Evolutionary conservation across 129 eudicot genomes (phyloP), one percentile per base, ranked within the genome.

Genomic region (Chrysanthemum makinoi): DNA sequence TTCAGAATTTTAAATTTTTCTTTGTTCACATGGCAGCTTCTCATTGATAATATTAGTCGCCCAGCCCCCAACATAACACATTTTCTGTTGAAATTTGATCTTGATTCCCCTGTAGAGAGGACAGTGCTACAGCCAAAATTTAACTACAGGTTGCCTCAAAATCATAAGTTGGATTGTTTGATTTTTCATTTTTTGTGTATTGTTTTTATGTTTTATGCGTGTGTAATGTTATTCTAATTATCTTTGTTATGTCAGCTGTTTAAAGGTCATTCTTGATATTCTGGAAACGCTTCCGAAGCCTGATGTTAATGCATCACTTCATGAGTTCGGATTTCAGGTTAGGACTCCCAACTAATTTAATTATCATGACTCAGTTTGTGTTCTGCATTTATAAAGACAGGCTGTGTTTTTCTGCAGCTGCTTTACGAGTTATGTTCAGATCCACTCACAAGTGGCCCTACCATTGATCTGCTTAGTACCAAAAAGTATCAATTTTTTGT

Each of bases 291-390:
- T 90, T 53, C 83, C 79, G 55, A 90, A 88, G 77, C 97, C 99
- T 66, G 99, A 88, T 44, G 77, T 80, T 68, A 90, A 95, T 86
- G 83, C 86, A 10, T 69, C 86, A 84, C 96, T 95, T 75, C 96
- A 90, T 66, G 99, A 95, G 83, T 95, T 95, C 78, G 96, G 97
- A 65, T 88, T 95, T 73, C 97, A 95, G 99, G 99, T 95, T 77
- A 51, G 73, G 49, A 56, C 11, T 75, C 62, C 44, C 26, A 24
- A 53, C 66, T 62, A 48, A 9, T 58, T 55, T 39, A 19, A 10
- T 35, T 49, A 57, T 58, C 0, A 3, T 66, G 65, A 7, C 47
- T 48, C 62, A 56, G 69, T 30, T 59, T 13, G 5, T 73, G 18
- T 77, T 33, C 64, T 13, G 56, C 75, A 53, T 64, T 69, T 70